These are phyloP conservation scores for Naumovozyma dairenensis DNA, from an alignment of 805 yeast genomes.

Conservation along the genomic window DNA sequence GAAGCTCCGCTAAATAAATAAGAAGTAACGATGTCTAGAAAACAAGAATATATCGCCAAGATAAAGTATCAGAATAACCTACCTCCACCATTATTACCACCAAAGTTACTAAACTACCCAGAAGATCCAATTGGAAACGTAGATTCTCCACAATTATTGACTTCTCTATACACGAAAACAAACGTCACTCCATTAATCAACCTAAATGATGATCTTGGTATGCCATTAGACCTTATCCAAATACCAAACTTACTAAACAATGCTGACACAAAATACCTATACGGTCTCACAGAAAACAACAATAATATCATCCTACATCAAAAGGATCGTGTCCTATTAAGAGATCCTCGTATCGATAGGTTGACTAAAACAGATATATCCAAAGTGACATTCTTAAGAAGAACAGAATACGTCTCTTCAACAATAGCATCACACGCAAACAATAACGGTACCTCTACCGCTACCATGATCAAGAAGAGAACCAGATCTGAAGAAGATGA, in stretches of 20 bases:
- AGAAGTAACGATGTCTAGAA: conserved; percentile 34
- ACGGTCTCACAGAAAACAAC: too few relatives aligned
- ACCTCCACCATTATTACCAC: conserved; percentile 91
- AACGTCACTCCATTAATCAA: conserved; percentile 55
- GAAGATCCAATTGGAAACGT: conserved; percentile 33
- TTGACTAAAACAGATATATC: conserved; percentile 30
- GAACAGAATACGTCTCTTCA: conserved; percentile 86
- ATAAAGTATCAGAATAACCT: conserved; percentile 75
- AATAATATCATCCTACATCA: conserved; percentile 51
- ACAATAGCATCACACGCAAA: conserved; percentile 26
- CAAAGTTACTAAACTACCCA: conserved; percentile 59
- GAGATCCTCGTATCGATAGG: conserved; percentile 57
- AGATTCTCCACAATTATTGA: conserved; percentile 46
- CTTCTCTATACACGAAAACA: conserved; percentile 66
- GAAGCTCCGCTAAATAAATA: too few relatives aligned
- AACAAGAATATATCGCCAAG: conserved; percentile 73
- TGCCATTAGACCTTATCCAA: conserved; percentile 63
- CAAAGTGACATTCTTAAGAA: conserved; percentile 68
- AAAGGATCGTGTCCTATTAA: conserved; percentile 62
- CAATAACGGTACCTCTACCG: conserved; percentile 22
- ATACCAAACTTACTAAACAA: conserved; percentile 61
- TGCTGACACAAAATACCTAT: conserved; percentile 39
- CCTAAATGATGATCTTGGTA: conserved; percentile 55
- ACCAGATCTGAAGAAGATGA: conserved; percentile 8
- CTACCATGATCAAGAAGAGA: conserved; percentile 8